Percentiles rank a stretch among this genome's conserved stretches.
phyloP scores from a whole-genome alignment of 2,329 filamentous ascomycete genomes.

The Xylariaceae sp. region DNA sequence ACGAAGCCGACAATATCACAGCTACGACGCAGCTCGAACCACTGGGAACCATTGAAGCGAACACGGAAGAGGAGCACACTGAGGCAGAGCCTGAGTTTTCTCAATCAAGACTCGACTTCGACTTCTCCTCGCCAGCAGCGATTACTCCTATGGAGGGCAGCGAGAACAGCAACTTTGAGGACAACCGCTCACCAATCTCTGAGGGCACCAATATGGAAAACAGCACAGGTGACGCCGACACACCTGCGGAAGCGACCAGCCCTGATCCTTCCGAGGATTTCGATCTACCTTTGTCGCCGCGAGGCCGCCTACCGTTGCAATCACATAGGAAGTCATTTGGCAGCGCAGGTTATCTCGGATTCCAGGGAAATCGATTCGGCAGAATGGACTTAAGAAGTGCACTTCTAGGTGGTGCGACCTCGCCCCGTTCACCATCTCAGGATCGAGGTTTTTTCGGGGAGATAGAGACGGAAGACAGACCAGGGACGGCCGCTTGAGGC shows the following conservation, averaged over 20 bases:
- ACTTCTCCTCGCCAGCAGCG: constrained; percentile 19
- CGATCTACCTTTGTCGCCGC: neutral
- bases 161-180: neutral
- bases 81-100: neutral
- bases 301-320: constrained; percentile 1
- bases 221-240: too few species aligned
- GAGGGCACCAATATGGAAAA: neutral
- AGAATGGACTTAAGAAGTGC: constrained; percentile 18
- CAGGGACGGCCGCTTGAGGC: too few species aligned
- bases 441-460: too few species aligned
- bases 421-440: too few species aligned
- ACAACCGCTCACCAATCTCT: neutral
- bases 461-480: too few species aligned
- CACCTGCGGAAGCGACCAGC: neutral
- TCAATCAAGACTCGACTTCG: constrained; percentile 23
- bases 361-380: constrained; percentile 23
- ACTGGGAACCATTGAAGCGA: neutral
- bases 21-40: neutral
- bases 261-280: constrained; percentile 10
- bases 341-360: constrained; percentile 27
- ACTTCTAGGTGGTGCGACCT: constrained; percentile 10
- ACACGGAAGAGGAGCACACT: neutral
- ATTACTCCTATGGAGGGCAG: constrained; percentile 9
- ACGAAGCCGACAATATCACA: neutral
- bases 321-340: constrained; percentile 23